Conservation (phyloP, 2,329 filamentous ascomycete genomes). For the Fusarium siculi region DNA sequence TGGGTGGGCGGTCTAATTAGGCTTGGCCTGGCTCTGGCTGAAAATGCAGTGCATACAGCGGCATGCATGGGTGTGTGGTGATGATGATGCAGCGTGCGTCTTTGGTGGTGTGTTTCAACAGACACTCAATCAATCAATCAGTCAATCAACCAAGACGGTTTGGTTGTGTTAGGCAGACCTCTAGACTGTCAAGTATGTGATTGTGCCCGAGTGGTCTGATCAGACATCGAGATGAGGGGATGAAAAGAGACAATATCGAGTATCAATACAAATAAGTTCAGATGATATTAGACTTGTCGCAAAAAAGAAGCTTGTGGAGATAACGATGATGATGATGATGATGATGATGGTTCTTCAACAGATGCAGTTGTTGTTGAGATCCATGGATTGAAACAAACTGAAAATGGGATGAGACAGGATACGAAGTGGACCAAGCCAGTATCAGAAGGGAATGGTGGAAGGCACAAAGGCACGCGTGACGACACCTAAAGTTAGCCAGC, state of each 20-base stretch:
- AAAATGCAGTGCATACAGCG: constrained; percentile 19
- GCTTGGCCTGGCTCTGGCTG: constrained; percentile 29
- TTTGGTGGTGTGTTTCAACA: constrained; percentile 35
- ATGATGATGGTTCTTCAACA: constrained; percentile 12
- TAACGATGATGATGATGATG: constrained; percentile 3
- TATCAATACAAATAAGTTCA: background rate
- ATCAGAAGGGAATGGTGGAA: constrained; percentile 29
- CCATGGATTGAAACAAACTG: constrained; percentile 36
- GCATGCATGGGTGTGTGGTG: constrained; percentile 23
- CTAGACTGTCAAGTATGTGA: background rate
- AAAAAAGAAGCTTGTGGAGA: constrained; percentile 28
- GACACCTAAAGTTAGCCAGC: background rate
- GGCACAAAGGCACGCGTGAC: constrained; percentile 21
- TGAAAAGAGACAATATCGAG: constrained; percentile 1
- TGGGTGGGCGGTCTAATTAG: constrained; percentile 37
- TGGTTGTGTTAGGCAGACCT: constrained; percentile 11
- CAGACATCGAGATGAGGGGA: constrained; percentile 3
- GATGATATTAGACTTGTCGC: background rate
- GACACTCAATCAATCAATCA: background rate
- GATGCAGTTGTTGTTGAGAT: constrained; percentile 9
- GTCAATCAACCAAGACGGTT: background rate
- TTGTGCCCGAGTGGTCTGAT: constrained; percentile 29
- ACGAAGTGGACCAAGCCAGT: constrained; percentile 27
- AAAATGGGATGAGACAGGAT: constrained; percentile 24
- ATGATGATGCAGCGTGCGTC: constrained; percentile 34